phyloP scores from a whole-genome alignment of 2,329 filamentous ascomycete genomes.

The Cercospora brassicicola region DNA sequence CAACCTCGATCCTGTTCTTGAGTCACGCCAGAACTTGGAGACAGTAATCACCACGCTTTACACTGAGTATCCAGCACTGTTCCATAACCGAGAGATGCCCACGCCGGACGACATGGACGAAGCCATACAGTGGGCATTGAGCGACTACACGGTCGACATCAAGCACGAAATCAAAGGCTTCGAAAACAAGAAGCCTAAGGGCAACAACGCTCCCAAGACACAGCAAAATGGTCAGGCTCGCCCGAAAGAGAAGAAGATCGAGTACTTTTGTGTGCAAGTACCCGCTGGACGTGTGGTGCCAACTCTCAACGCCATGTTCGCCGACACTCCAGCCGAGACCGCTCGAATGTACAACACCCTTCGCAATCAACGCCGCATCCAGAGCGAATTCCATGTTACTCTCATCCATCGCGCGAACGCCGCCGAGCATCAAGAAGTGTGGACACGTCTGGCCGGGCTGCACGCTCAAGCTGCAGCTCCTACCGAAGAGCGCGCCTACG shows the following conservation, averaged over 20 bases:
- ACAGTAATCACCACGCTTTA: conserved; percentile 71
- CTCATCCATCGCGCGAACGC: conserved; percentile 76
- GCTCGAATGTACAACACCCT: conserved; percentile 75
- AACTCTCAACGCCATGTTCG: conserved; percentile 71
- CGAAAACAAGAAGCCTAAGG: conserved; percentile 43
- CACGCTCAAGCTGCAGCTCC: conserved; percentile 47
- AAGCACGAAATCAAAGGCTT: conserved; percentile 69
- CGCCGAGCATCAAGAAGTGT: conserved; percentile 65
- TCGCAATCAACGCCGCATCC: conserved; percentile 70
- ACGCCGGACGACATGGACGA: conserved; percentile 71
- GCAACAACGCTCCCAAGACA: conserved; percentile 29
- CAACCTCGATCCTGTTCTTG: conserved; percentile 72
- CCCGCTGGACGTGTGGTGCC: conserved; percentile 53
- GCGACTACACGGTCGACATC: conserved; percentile 73
- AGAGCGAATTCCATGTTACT: conserved; percentile 88
- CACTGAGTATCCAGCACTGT: conserved; percentile 72
- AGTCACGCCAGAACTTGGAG: conserved; percentile 85
- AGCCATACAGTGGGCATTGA: conserved; percentile 73
- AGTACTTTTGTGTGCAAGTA: conserved; percentile 65
- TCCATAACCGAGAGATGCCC: conserved; percentile 64
- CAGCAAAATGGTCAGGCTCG: conserved; percentile 41
- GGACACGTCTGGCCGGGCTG: conserved; percentile 69
- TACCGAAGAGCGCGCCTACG: conserved; percentile 41
- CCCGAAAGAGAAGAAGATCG: conserved; percentile 56
- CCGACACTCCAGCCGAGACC: conserved; percentile 53